These are phyloP conservation scores for Galeopsis tetrahit DNA, from an alignment of 257 asterid genomes.

Conservation along the genomic window DNA sequence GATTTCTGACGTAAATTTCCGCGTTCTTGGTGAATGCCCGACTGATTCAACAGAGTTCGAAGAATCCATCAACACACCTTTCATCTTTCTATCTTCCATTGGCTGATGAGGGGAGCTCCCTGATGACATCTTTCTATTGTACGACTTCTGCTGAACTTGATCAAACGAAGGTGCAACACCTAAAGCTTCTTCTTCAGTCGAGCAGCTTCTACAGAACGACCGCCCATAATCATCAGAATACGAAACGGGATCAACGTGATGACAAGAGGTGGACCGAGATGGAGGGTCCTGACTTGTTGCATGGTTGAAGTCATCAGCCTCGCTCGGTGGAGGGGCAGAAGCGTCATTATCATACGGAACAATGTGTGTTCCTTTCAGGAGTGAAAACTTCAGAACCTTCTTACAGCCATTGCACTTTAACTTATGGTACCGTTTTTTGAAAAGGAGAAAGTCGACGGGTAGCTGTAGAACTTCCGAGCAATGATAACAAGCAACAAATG, in stretches of 20 bases:
- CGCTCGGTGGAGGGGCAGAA: conserved; percentile 68
- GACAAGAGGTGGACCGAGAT: conserved; percentile 36
- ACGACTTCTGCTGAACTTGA: conserved; percentile 34
- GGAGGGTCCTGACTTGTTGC: conserved; percentile 34
- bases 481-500: conserved; percentile 66
- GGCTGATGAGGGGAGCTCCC: conserved; percentile 34
- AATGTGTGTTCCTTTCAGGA: conserved; percentile 49
- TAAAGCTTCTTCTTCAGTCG: conserved; percentile 56
- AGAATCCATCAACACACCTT: conserved; percentile 41
- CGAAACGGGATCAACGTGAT: conserved; percentile 51
- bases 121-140: conserved; percentile 42
- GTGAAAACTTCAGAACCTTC: conserved; percentile 63
- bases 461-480: conserved; percentile 71
- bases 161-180: conserved; percentile 31
- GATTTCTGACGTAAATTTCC: conserved; percentile 52
- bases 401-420: conserved; percentile 73
- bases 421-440: conserved; percentile 59
- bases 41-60: conserved; percentile 34
- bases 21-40: conserved; percentile 46
- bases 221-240: conserved; percentile 64
- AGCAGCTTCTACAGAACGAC: conserved; percentile 56
- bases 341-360: conserved; percentile 54
- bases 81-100: conserved; percentile 59
- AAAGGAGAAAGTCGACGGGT: conserved; percentile 80
- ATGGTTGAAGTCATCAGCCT: conserved; percentile 44